phyloP scores from a whole-genome alignment of 495 filamentous ascomycete species.

The Aspergillus mulundensis region DNA sequence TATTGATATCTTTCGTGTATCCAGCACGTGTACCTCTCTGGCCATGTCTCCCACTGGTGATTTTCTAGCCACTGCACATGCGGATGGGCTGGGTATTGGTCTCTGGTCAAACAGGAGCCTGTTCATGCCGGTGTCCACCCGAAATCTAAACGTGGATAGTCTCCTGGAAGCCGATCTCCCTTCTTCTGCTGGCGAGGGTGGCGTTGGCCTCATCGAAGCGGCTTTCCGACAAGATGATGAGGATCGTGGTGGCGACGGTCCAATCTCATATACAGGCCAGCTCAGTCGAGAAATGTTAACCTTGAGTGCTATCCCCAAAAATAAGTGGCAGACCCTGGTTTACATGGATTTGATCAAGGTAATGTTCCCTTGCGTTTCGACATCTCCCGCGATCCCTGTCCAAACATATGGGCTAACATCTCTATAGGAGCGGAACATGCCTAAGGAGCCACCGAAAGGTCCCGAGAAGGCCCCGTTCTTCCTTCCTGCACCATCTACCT shows the following conservation, averaged over 20 bases:
- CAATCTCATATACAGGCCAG: slow-evolving; percentile 60
- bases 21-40: slow-evolving; percentile 71
- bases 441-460: slow-evolving; percentile 81
- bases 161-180: slow-evolving; percentile 60
- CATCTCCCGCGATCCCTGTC: not conserved
- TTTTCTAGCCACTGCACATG: slow-evolving; percentile 83
- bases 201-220: slow-evolving; percentile 63
- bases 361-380: slow-evolving; percentile 5
- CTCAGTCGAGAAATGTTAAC: slow-evolving; percentile 77
- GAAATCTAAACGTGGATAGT: slow-evolving; percentile 71
- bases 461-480: slow-evolving; percentile 98
- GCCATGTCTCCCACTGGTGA: slow-evolving; percentile 88
- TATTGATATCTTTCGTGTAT: slow-evolving; percentile 79
- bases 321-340: slow-evolving; percentile 87
- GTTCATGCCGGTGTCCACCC: slow-evolving; percentile 81
- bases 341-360: slow-evolving; percentile 84
- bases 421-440: slow-evolving; percentile 76
- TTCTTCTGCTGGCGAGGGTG: slow-evolving; percentile 79
- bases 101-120: slow-evolving; percentile 92
- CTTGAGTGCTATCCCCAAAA: slow-evolving; percentile 81
- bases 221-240: slow-evolving; percentile 58
- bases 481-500: slow-evolving; percentile 55
- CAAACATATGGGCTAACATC: slow-evolving; percentile 2
- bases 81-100: slow-evolving; percentile 79
- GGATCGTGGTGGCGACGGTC: slow-evolving; percentile 43